Conservation (phyloP, 106 monocot genomes). For the Dioscorea dumetorum region DNA sequence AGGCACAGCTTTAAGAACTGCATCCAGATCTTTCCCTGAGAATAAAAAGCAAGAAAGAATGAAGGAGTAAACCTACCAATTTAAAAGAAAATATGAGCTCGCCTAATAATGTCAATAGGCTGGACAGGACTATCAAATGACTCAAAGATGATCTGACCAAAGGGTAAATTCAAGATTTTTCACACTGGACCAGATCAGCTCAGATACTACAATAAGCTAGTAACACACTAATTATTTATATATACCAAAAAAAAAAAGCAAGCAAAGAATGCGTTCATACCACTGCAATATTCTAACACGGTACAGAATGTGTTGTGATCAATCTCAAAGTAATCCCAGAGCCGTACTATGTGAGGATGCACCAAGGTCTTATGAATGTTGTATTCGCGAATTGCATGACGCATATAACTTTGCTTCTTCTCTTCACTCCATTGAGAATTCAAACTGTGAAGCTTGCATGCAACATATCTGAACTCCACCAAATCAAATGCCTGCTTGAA, state of each 20-base stretch:
- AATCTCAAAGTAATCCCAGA: conserved; percentile 99
- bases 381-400: conserved; percentile 99
- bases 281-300: conserved; percentile 95
- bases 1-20: conserved; percentile 80
- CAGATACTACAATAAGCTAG: too few species aligned
- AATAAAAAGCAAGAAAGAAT: not conserved
- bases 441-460: conserved; percentile 96
- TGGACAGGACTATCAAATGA: too few species aligned
- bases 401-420: conserved; percentile 96
- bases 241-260: conserved; percentile 1
- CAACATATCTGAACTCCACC: conserved; percentile 90
- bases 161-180: too few species aligned
- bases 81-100: too few species aligned
- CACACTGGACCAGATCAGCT: too few species aligned
- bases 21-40: conserved; percentile 97
- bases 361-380: conserved; percentile 96
- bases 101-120: too few species aligned
- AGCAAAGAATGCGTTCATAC: conserved; percentile 30
- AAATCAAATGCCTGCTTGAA: conserved; percentile 93
- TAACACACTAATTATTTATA: not conserved
- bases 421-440: conserved; percentile 99
- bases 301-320: conserved; percentile 97
- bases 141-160: too few species aligned
- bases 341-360: conserved; percentile 87
- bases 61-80: too few species aligned